Conservation (phyloP, 768 basidiomycete species). For the Auricularia cornea region DNA sequence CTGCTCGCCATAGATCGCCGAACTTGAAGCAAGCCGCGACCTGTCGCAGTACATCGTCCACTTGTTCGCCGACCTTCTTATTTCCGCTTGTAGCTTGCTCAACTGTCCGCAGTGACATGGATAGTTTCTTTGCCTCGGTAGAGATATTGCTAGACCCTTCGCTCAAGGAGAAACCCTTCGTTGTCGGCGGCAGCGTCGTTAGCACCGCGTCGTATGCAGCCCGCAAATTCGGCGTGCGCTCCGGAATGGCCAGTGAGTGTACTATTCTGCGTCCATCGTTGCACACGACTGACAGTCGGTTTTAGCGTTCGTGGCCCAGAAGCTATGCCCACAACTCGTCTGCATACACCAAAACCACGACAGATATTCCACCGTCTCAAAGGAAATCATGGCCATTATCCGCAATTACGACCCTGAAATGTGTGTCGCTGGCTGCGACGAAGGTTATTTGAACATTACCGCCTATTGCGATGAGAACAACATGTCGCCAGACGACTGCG, state of each 20-base stretch:
- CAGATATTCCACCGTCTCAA: slow-evolving; percentile 61
- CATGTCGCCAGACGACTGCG: slow-evolving; percentile 63
- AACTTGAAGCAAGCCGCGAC: slow-evolving; percentile 70
- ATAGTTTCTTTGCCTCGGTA: slow-evolving; percentile 83
- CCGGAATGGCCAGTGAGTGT: slow-evolving; percentile 82
- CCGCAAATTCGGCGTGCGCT: slow-evolving; percentile 81
- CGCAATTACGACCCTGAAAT: slow-evolving; percentile 65
- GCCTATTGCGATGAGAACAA: slow-evolving; percentile 63
- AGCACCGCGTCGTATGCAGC: slow-evolving; percentile 91
- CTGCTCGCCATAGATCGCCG: slow-evolving; percentile 51
- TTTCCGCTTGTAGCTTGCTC: neutral
- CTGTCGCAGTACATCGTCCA: slow-evolving; percentile 81
- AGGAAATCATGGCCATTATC: slow-evolving; percentile 9
- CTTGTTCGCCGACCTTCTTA: neutral
- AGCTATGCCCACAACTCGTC: slow-evolving; percentile 84
- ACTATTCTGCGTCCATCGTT: neutral
- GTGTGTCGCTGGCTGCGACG: slow-evolving; percentile 73
- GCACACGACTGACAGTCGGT: neutral
- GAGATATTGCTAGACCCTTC: slow-evolving; percentile 59
- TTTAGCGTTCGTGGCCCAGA: slow-evolving; percentile 46
- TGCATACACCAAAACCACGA: slow-evolving; percentile 48
- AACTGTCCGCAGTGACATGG: slow-evolving; percentile 57
- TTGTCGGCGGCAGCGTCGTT: slow-evolving; percentile 77
- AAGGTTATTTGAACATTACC: slow-evolving; percentile 89
- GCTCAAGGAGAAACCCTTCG: slow-evolving; percentile 67